phyloP scores from a whole-genome alignment of 352 stramenopile genomes.

The Albugo candida region DNA sequence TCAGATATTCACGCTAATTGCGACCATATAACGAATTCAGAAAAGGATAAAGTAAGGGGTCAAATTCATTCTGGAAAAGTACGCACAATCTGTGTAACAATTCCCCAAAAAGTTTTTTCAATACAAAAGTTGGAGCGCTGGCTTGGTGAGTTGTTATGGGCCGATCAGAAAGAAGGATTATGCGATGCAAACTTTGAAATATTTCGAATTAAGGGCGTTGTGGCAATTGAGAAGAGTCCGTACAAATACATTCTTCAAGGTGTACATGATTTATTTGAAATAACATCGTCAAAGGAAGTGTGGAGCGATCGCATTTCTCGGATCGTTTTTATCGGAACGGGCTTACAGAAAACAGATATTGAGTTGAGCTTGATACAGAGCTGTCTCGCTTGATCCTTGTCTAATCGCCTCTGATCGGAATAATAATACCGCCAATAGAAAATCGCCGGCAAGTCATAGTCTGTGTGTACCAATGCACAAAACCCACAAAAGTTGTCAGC shows the following conservation, averaged over 20 bases:
- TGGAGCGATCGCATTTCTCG: constrained; percentile 23
- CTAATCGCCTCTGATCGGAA: too few relatives aligned
- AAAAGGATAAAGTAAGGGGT: constrained; percentile 10
- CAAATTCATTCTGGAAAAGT: constrained; percentile 23
- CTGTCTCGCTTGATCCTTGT: too few relatives aligned
- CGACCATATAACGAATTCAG: background rate
- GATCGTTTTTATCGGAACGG: constrained; percentile 39
- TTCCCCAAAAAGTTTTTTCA: constrained; percentile 18
- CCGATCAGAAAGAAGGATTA: constrained; percentile 14
- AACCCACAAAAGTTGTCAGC: too few relatives aligned
- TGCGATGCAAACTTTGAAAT: constrained; percentile 15
- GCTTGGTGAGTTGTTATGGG: constrained; percentile 50
- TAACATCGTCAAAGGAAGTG: constrained; percentile 37
- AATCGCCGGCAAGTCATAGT: too few relatives aligned
- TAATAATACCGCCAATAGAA: too few relatives aligned
- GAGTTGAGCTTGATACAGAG: background rate
- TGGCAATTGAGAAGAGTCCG: constrained; percentile 22
- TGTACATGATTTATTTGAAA: constrained; percentile 67
- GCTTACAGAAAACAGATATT: constrained; percentile 2
- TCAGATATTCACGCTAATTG: background rate
- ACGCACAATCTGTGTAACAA: constrained; percentile 40
- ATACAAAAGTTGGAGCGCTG: constrained; percentile 43
- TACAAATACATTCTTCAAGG: constrained; percentile 66
- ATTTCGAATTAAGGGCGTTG: constrained; percentile 58
- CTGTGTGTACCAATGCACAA: too few relatives aligned